Evolutionary conservation across 495 filamentous ascomycete species (phyloP).

Genomic region (Podospora bellae-mahoneyi): DNA sequence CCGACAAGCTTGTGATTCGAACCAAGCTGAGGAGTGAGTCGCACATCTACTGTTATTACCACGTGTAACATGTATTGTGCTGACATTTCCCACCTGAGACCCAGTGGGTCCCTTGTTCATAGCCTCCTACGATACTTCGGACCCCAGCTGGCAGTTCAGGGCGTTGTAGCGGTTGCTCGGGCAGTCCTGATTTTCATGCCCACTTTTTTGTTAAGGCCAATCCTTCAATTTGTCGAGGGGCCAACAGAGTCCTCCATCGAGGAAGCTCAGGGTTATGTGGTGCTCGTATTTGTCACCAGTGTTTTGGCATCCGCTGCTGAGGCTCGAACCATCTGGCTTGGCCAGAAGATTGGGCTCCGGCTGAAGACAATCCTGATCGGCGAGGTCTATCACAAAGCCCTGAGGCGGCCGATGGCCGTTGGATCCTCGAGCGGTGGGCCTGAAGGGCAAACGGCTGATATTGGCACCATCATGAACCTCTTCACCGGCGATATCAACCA

Average conservation of each 20-base stretch:
- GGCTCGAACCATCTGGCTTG: constrained; percentile 15
- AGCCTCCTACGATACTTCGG: constrained; percentile 8
- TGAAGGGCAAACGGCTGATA: background rate
- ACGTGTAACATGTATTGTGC: background rate
- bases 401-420: constrained; percentile 12
- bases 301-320: constrained; percentile 15
- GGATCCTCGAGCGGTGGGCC: background rate
- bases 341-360: constrained; percentile 18
- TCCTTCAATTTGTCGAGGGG: constrained; percentile 18
- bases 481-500: constrained; percentile 12
- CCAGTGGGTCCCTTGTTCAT: background rate
- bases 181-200: constrained; percentile 15
- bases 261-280: constrained; percentile 16
- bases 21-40: constrained; percentile 7
- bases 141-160: background rate
- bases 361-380: constrained; percentile 16
- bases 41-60: background rate
- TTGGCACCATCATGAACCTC: constrained; percentile 14
- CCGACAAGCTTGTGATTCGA: background rate
- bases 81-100: background rate
- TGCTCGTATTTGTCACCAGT: constrained; percentile 15
- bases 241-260: constrained; percentile 12
- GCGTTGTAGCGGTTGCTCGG: constrained; percentile 6
- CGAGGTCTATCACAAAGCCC: constrained; percentile 16
- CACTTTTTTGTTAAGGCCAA: constrained; percentile 12